These are phyloP conservation scores for Albugo candida DNA, from an alignment of 352 stramenopile genomes.

Conservation along the genomic window DNA sequence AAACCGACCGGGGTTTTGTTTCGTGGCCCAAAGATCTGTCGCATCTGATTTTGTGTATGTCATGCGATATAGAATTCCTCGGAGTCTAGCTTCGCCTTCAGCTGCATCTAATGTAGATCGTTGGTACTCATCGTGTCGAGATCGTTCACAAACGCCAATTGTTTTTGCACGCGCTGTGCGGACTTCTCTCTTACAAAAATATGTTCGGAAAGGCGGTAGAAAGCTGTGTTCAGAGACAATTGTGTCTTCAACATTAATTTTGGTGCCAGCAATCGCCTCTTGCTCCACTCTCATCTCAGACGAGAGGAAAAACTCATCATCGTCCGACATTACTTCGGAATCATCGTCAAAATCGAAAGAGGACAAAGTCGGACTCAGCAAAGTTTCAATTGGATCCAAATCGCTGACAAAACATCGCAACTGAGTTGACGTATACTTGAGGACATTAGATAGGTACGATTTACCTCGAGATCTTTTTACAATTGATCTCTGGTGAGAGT, in stretches of 20 bases:
- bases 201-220: neutral
- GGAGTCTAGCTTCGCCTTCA: too few species aligned
- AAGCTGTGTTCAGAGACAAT: too few species aligned
- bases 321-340: constrained; percentile 16
- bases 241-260: too few species aligned
- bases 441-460: neutral
- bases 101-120: too few species aligned
- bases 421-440: neutral
- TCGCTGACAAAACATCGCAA: constrained; percentile 1
- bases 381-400: constrained; percentile 28
- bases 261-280: too few species aligned
- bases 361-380: constrained; percentile 65
- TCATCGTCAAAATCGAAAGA: constrained; percentile 76
- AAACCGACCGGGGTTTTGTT: constrained; percentile 10
- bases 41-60: constrained; percentile 47
- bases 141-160: constrained; percentile 12
- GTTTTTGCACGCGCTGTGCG: constrained; percentile 4
- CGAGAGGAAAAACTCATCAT: neutral
- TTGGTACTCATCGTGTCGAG: too few species aligned
- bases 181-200: neutral
- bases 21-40: constrained; percentile 34
- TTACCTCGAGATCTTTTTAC: neutral
- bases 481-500: neutral
- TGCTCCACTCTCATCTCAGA: too few species aligned
- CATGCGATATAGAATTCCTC: constrained; percentile 43